These are phyloP conservation scores for Reutealis trisperma DNA, from an alignment of 345 rosid species.

Conservation along the genomic window DNA sequence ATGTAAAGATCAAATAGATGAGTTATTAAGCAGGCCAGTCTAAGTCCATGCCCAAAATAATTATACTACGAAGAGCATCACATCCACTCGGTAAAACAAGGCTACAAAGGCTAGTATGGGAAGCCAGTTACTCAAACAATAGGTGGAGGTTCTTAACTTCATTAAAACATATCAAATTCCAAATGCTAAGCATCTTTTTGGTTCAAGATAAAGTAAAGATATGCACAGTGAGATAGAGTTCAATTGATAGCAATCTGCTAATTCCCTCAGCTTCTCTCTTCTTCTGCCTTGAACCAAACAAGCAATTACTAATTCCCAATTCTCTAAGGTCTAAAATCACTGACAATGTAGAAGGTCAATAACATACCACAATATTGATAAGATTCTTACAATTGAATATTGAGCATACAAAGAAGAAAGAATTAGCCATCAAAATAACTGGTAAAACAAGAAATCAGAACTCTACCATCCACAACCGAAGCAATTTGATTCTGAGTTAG, in stretches of 20 bases:
- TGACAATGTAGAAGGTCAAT: background rate
- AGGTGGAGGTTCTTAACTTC: background rate
- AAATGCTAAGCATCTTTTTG: background rate
- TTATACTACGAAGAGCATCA: background rate
- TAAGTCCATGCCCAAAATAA: background rate
- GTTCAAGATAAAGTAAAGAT: background rate
- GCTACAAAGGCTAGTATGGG: background rate
- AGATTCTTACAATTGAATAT: background rate
- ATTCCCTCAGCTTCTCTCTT: background rate
- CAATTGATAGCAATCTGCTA: background rate
- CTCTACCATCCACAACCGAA: background rate
- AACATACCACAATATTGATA: background rate
- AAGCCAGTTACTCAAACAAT: background rate
- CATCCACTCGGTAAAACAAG: slow-evolving; percentile 5
- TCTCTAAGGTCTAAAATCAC: background rate
- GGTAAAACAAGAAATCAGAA: slow-evolving; percentile 5
- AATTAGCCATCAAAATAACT: background rate
- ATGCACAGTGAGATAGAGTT: too few relatives aligned
- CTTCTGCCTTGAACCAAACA: background rate
- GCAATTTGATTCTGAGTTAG: background rate
- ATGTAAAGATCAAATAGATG: background rate
- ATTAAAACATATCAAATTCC: background rate
- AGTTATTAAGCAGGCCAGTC: background rate
- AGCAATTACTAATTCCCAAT: background rate
- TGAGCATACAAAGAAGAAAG: background rate